These are phyloP conservation scores for Wallacemonas collosoma DNA, from an alignment of 208 protist species.

Conservation along the genomic window DNA sequence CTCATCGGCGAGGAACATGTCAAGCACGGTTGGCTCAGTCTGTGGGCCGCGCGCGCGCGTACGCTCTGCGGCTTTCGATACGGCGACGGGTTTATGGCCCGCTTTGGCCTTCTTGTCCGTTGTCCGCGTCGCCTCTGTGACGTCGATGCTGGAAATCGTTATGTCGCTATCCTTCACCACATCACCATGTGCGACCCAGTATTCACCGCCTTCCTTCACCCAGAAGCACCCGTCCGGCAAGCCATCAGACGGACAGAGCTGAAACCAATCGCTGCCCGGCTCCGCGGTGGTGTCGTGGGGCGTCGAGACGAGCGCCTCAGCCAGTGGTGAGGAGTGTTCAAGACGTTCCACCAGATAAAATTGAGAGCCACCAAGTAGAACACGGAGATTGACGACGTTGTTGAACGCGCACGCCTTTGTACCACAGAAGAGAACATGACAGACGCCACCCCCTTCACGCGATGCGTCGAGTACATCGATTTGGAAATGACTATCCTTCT, in stretches of 20 bases:
- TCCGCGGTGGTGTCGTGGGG: background rate
- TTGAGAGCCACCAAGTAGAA: conserved; percentile 45
- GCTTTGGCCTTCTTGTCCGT: too few relatives aligned
- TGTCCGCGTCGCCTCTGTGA: too few relatives aligned
- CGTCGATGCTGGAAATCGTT: too few relatives aligned
- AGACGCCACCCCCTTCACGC: background rate
- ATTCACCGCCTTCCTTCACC: conserved; percentile 39
- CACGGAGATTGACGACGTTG: conserved; percentile 62
- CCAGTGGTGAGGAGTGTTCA: background rate
- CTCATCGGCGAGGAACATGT: background rate
- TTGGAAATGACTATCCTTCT: conserved; percentile 2
- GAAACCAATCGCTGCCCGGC: conserved; percentile 13
- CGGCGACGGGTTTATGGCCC: too few relatives aligned
- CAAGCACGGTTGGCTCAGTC: background rate
- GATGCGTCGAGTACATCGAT: conserved; percentile 13
- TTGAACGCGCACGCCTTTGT: conserved; percentile 36
- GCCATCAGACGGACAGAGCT: conserved; percentile 31
- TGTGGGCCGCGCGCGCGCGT: background rate
- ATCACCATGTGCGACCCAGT: conserved; percentile 36
- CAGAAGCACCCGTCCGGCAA: conserved; percentile 38
- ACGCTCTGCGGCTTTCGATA: background rate
- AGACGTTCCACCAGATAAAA: conserved; percentile 48
- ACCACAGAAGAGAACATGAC: conserved; percentile 55
- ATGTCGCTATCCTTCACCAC: background rate
- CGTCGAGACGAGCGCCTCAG: background rate